Percentiles rank a stretch among this genome's conserved stretches.
Evolutionary conservation across 2,329 filamentous ascomycete species (phyloP).

Genomic region (Lachnellula suecica): DNA sequence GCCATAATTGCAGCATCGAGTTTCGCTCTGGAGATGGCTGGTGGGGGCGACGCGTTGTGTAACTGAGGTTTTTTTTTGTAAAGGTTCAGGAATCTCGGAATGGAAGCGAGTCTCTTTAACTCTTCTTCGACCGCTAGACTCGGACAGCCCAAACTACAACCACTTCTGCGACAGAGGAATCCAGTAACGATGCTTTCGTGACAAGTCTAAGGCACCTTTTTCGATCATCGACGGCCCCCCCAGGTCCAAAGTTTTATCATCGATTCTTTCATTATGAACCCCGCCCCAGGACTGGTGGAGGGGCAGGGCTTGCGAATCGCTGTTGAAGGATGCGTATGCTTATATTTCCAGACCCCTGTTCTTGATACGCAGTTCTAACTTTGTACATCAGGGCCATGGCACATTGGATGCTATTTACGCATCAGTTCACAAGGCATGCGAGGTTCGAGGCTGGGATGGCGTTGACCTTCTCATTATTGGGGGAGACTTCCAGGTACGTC

Average conservation of each 20-base stretch:
- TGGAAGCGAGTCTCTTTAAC: slow-evolving; percentile 10
- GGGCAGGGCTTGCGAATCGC: slow-evolving; percentile 67
- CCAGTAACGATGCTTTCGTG: background rate
- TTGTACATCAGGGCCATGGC: slow-evolving; percentile 71
- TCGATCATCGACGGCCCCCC: background rate
- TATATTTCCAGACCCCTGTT: slow-evolving; percentile 13
- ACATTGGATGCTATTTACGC: slow-evolving; percentile 89
- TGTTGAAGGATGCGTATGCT: slow-evolving; percentile 78
- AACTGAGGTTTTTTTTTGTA: background rate
- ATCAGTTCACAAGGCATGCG: slow-evolving; percentile 67
- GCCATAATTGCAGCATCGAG: slow-evolving; percentile 17
- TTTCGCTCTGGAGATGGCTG: background rate
- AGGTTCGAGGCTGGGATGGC: slow-evolving; percentile 71
- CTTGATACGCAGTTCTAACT: slow-evolving; percentile 8
- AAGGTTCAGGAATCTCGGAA: background rate
- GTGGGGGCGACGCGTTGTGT: slow-evolving; percentile 7
- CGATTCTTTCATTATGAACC: slow-evolving; percentile 21
- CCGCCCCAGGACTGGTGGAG: slow-evolving; percentile 24
- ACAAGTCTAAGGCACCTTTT: too few species aligned
- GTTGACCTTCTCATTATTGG: slow-evolving; percentile 93
- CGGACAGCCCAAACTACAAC: too few species aligned
- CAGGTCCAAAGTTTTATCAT: background rate
- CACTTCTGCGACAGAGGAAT: background rate
- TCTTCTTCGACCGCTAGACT: too few species aligned
- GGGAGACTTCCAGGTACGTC: slow-evolving; percentile 82